A percentile compares a stretch with the other conserved stretches of the same genome.
Evolutionary conservation across 2,329 filamentous ascomycete genomes (phyloP).

Genomic region (Thermomyces lanuginosus): DNA sequence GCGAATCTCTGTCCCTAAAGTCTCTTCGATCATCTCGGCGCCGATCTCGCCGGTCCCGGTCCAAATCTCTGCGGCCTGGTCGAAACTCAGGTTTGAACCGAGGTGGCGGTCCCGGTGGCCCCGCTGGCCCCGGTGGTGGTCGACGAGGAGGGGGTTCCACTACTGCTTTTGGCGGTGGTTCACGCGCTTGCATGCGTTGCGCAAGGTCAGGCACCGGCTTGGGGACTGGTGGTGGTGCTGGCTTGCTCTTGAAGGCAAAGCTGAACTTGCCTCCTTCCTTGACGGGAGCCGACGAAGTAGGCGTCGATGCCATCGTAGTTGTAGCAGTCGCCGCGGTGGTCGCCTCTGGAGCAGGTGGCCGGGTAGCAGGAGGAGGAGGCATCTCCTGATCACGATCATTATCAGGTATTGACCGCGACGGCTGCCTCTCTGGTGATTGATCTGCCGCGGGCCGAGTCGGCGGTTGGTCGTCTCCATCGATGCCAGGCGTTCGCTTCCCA

Average conservation of each 20-base stretch:
- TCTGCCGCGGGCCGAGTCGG: slow-evolving; percentile 36
- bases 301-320: slow-evolving; percentile 34
- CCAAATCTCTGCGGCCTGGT: slow-evolving; percentile 28
- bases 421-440: slow-evolving; percentile 50
- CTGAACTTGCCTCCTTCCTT: slow-evolving; percentile 58
- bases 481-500: slow-evolving; percentile 18
- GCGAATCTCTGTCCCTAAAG: slow-evolving; percentile 20
- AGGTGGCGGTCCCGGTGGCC: slow-evolving; percentile 21
- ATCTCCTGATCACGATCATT: slow-evolving; percentile 32
- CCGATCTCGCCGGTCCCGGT: slow-evolving; percentile 12
- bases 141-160: slow-evolving; percentile 23
- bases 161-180: slow-evolving; percentile 22
- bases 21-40: slow-evolving; percentile 15
- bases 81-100: slow-evolving; percentile 26
- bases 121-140: slow-evolving; percentile 15
- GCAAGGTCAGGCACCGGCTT: slow-evolving; percentile 36
- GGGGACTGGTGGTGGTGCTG: slow-evolving; percentile 38
- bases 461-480: slow-evolving; percentile 32
- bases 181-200: slow-evolving; percentile 29
- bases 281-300: slow-evolving; percentile 35
- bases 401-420: slow-evolving; percentile 38
- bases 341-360: too few species aligned
- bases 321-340: too few species aligned
- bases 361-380: slow-evolving; percentile 40
- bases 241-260: slow-evolving; percentile 79